phyloP scores from a whole-genome alignment of 1,284 basidiomycete genomes.

The Ustilago lituana region DNA sequence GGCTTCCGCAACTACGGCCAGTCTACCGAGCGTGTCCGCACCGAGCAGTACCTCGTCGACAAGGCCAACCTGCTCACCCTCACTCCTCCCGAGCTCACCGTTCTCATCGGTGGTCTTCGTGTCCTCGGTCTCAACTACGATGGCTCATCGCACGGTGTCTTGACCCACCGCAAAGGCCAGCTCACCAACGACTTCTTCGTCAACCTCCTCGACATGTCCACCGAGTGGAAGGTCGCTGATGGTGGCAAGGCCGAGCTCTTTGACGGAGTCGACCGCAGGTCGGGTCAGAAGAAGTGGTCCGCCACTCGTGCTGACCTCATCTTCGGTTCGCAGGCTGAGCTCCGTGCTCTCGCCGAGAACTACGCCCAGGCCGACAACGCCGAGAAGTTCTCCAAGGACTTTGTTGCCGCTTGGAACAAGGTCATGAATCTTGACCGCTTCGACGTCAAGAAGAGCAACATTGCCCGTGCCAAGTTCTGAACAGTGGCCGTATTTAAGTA shows the following conservation, averaged over 20 bases:
- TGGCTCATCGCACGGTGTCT: constrained; percentile 30
- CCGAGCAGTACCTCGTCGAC: constrained; percentile 45
- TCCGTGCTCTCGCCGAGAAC: constrained; percentile 32
- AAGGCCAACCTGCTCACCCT: constrained; percentile 42
- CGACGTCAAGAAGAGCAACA: constrained; percentile 46
- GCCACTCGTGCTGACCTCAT: constrained; percentile 39
- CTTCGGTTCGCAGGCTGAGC: constrained; percentile 42
- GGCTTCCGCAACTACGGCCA: constrained; percentile 41
- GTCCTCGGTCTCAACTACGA: constrained; percentile 41
- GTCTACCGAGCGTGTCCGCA: constrained; percentile 33
- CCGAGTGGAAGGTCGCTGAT: constrained; percentile 42
- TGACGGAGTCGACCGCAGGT: constrained; percentile 42
- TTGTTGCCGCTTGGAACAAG: constrained; percentile 43
- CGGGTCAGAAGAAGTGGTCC: constrained; percentile 45
- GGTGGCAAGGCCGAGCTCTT: constrained; percentile 31
- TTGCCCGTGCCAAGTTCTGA: constrained; percentile 37
- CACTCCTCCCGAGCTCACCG: constrained; percentile 35
- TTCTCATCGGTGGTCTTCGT: constrained; percentile 45
- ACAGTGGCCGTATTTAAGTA: not conserved
- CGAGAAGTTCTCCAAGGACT: constrained; percentile 44
- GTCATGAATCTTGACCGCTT: constrained; percentile 45
- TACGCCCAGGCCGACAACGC: constrained; percentile 43
- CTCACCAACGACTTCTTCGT: constrained; percentile 44
- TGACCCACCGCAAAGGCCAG: constrained; percentile 34
- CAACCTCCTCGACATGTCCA: constrained; percentile 46